Evolutionary conservation across 805 yeast genomes (phyloP).

Genomic region (Kuraishia hungarica): DNA sequence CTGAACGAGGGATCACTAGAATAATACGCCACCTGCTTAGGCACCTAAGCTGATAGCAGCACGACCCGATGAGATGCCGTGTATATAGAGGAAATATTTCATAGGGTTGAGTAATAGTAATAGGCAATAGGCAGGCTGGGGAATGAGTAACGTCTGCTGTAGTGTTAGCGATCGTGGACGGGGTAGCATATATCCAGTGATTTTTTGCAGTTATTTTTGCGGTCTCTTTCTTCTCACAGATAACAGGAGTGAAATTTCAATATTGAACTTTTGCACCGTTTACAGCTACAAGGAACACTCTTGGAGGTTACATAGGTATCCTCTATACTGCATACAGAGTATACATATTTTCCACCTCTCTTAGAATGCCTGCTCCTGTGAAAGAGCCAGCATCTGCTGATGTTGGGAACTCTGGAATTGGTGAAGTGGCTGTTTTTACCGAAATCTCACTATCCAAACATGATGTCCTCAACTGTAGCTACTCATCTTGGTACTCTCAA

Average conservation of each 20-base stretch:
- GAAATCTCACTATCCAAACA: constrained; percentile 20
- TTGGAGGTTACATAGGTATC: background rate
- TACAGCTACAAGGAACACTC: background rate
- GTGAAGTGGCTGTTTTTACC: constrained; percentile 11
- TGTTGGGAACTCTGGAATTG: background rate
- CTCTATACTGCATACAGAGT: background rate
- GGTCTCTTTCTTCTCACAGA: too few relatives aligned
- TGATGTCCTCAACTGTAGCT: constrained; percentile 44
- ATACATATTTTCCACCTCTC: background rate
- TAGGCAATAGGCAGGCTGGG: background rate
- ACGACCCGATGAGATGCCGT: background rate
- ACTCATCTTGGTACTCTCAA: constrained; percentile 50
- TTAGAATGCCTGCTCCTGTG: background rate
- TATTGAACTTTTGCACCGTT: too few relatives aligned
- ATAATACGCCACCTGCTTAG: background rate
- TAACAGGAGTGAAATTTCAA: too few relatives aligned
- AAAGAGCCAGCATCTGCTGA: background rate
- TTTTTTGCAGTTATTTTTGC: too few relatives aligned
- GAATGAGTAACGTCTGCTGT: too few relatives aligned
- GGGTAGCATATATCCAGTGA: too few relatives aligned
- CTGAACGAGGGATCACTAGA: background rate
- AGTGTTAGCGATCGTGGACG: too few relatives aligned
- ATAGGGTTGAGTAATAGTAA: background rate
- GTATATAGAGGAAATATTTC: background rate
- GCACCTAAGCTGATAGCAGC: background rate